phyloP scores from a whole-genome alignment of 2,329 filamentous ascomycete genomes.

The Xylaria hypoxylon region DNA sequence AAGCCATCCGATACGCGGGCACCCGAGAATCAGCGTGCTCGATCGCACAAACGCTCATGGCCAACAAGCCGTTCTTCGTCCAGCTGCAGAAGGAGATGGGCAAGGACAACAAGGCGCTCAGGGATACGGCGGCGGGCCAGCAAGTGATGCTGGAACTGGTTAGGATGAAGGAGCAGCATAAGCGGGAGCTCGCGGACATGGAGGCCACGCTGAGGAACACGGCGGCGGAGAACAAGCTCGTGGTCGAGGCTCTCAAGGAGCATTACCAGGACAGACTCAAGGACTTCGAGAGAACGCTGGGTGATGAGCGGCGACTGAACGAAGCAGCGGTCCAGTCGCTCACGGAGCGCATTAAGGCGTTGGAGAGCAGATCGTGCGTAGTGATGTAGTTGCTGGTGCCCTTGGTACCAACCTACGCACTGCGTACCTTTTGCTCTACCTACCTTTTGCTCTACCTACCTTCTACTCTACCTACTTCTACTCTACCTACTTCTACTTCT shows the following conservation, averaged over 20 bases:
- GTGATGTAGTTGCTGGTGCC: slow-evolving; percentile 45
- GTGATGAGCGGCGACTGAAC: slow-evolving; percentile 48
- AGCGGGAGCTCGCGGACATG: slow-evolving; percentile 69
- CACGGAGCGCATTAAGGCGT: slow-evolving; percentile 41
- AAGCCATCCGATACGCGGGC: slow-evolving; percentile 43
- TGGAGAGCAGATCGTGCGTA: slow-evolving; percentile 44
- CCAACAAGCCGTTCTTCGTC: slow-evolving; percentile 75
- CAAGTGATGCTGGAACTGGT: slow-evolving; percentile 69
- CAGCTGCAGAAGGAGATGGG: slow-evolving; percentile 75
- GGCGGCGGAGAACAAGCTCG: slow-evolving; percentile 44
- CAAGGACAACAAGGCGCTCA: slow-evolving; percentile 66
- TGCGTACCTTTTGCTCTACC: too few relatives aligned
- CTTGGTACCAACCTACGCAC: too few relatives aligned
- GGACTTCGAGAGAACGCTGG: slow-evolving; percentile 45
- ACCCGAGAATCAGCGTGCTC: slow-evolving; percentile 42
- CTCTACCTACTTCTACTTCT: too few relatives aligned
- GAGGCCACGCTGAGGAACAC: slow-evolving; percentile 57
- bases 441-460: too few relatives aligned
- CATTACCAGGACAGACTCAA: slow-evolving; percentile 45
- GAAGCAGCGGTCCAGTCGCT: slow-evolving; percentile 44
- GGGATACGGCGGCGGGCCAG: slow-evolving; percentile 58
- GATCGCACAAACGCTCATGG: slow-evolving; percentile 49
- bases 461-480: too few relatives aligned
- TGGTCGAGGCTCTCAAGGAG: slow-evolving; percentile 45
- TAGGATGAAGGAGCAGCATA: slow-evolving; percentile 65